A percentile compares a stretch with the other conserved stretches of the same genome.
phyloP scores from a whole-genome alignment of 2,329 filamentous ascomycete species.

The Bipolaris sorokiniana region DNA sequence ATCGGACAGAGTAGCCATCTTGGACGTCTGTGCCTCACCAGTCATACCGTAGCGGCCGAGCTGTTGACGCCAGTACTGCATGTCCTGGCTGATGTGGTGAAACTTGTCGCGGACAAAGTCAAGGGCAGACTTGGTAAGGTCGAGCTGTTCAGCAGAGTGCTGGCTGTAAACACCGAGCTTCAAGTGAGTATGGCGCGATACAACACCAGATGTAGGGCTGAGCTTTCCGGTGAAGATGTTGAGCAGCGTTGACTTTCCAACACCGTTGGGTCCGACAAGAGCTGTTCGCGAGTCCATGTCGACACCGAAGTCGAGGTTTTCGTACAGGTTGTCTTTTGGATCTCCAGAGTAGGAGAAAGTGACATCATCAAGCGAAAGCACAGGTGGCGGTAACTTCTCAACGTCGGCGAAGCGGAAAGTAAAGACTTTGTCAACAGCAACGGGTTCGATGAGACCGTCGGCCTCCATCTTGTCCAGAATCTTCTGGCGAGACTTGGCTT shows the following conservation, averaged over 20 bases:
- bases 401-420: conserved; percentile 98
- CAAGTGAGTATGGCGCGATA: conserved; percentile 94
- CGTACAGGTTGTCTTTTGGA: conserved; percentile 88
- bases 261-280: conserved; percentile 97
- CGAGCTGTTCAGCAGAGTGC: conserved; percentile 97
- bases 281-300: conserved; percentile 99
- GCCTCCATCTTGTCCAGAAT: conserved; percentile 99
- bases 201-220: conserved; percentile 78
- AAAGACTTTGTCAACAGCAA: conserved; percentile 84
- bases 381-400: conserved; percentile 97
- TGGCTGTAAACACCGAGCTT: conserved; percentile 98
- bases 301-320: conserved; percentile 95
- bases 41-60: conserved; percentile 92
- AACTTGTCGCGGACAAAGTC: conserved; percentile 99
- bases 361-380: conserved; percentile 94
- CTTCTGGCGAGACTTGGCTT: conserved; percentile 99
- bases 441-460: conserved; percentile 95
- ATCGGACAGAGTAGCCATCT: conserved; percentile 98
- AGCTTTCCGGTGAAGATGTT: conserved; percentile 97
- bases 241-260: conserved; percentile 96
- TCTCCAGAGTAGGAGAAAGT: conserved; percentile 98
- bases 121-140: conserved; percentile 94
- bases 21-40: conserved; percentile 91
- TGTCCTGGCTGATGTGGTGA: conserved; percentile 85
- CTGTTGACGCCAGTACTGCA: conserved; percentile 99